Evolutionary conservation across 2,329 filamentous ascomycete species (phyloP), one percentile per base, ranked within the genome.

Genomic region (Parastagonospora avenae): DNA sequence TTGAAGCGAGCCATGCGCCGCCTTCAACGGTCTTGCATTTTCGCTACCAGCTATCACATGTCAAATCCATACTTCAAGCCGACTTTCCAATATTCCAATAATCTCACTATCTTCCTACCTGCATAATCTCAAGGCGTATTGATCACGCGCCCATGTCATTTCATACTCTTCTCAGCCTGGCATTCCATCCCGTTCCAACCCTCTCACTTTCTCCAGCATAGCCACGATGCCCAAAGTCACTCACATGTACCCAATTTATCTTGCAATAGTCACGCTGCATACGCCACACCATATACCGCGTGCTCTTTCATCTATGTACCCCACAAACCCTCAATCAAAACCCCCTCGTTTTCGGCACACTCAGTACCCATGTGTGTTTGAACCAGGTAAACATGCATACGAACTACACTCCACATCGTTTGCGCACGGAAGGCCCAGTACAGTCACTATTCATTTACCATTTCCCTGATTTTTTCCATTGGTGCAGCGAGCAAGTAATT

Each of bases 241-340:
- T 11, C 37, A 24, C 37, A 40, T 27, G 16, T 27, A 12, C 42
- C 27, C 19, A 31, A 44, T 33, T 9, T 14, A 15, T 24, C 42
- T 6, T 24, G 9, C 41, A 44, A 19, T 15, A 12, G 29, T 24
- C 42, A 28, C 31, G 31, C 35, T 35, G 27, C 32, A 36, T 14
- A 29, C 27, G 24, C 27, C 36, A n/a, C 35, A 37, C 15, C 16
- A 45, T 31, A 36, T 37, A 37, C 42, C 43, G 35, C 43, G 36
- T 39, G 43, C 36, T 32, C 14, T 33, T 5, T 33, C 35, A 46
- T 46, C 33, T 31, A 46, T 39, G 35, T 39, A 39, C 43, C 43
- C 43, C 43, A 46, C 43, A 46, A 33, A 19, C 10, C 3, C 12
- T 19, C 11, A 38, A 36, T 45, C 14, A 37, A 46, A 8, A 8